These are phyloP conservation scores for Syncephalastrum contaminatum DNA, from an alignment of 371 early-diverging fungal species.

Conservation along the genomic window DNA sequence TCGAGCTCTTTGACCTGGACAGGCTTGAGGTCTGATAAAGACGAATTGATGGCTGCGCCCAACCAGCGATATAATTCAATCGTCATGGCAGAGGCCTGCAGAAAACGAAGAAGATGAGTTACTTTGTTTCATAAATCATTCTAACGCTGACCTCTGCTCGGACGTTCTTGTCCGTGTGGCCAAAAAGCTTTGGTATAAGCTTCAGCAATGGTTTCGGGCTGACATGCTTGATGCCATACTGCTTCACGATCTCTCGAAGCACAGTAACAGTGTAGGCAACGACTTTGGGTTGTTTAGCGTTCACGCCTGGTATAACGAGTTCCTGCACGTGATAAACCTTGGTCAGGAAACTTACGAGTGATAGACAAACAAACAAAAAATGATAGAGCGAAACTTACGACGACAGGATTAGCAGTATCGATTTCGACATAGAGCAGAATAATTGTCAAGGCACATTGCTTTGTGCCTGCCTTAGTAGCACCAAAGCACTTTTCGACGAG, in stretches of 20 bases:
- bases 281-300: slow-evolving; percentile 90
- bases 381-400: slow-evolving; percentile 48
- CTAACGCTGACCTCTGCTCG: slow-evolving; percentile 78
- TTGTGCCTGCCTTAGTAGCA: slow-evolving; percentile 80
- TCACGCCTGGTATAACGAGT: slow-evolving; percentile 72
- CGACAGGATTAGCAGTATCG: slow-evolving; percentile 79
- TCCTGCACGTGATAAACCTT: slow-evolving; percentile 48
- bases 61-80: slow-evolving; percentile 84
- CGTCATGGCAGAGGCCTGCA: slow-evolving; percentile 64
- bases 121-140: neutral
- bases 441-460: slow-evolving; percentile 75
- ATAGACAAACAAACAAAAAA: neutral
- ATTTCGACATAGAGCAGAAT: slow-evolving; percentile 86
- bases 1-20: slow-evolving; percentile 92
- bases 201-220: slow-evolving; percentile 84
- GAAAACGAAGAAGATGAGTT: neutral
- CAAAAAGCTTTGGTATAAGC: slow-evolving; percentile 83
- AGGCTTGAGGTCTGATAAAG: slow-evolving; percentile 72
- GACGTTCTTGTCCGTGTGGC: slow-evolving; percentile 91
- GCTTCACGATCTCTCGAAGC: slow-evolving; percentile 72
- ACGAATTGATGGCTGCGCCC: slow-evolving; percentile 65
- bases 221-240: slow-evolving; percentile 80
- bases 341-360: too few species aligned
- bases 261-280: slow-evolving; percentile 75
- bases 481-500: slow-evolving; percentile 89